A percentile compares a stretch with the other conserved stretches of the same genome.
Evolutionary conservation across 2,329 filamentous ascomycete genomes (phyloP).

Genomic region (Ilyonectria mors-panacis): DNA sequence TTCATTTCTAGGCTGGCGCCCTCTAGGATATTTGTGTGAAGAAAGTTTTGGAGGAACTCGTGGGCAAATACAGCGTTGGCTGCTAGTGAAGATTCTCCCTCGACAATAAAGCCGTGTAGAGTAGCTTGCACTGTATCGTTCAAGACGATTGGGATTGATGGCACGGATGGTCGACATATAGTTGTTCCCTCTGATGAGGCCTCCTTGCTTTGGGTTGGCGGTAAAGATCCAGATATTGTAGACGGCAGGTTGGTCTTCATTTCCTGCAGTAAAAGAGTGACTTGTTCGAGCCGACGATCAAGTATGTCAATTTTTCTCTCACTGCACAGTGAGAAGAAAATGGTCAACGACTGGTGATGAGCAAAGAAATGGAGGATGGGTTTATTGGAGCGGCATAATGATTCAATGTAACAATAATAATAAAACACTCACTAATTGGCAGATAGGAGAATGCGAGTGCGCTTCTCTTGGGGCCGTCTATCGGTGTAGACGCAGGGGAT

Average conservation of each 20-base stretch:
- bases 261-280: slow-evolving; percentile 53
- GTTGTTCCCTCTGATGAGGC: slow-evolving; percentile 23
- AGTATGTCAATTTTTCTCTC: slow-evolving; percentile 58
- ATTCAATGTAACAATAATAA: no score
- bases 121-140: slow-evolving; percentile 35
- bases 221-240: slow-evolving; percentile 16
- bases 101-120: slow-evolving; percentile 53
- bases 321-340: slow-evolving; percentile 36
- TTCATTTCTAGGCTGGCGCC: slow-evolving; percentile 51
- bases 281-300: slow-evolving; percentile 53
- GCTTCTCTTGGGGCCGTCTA: slow-evolving; percentile 53
- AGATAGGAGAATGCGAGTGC: slow-evolving; percentile 55
- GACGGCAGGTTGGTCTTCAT: slow-evolving; percentile 48
- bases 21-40: slow-evolving; percentile 46
- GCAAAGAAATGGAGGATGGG: no score
- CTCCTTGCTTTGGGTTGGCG: slow-evolving; percentile 23
- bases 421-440: slow-evolving; percentile 54
- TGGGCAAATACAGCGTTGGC: slow-evolving; percentile 64
- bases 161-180: not conserved
- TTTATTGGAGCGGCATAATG: no score
- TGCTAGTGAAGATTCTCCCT: slow-evolving; percentile 61
- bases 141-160: slow-evolving; percentile 33
- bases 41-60: slow-evolving; percentile 59
- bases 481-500: slow-evolving; percentile 55
- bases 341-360: no score